Percentiles rank a stretch among this genome's conserved stretches.
phyloP scores from a whole-genome alignment of 257 asterid genomes.

The Jacaranda copaia region DNA sequence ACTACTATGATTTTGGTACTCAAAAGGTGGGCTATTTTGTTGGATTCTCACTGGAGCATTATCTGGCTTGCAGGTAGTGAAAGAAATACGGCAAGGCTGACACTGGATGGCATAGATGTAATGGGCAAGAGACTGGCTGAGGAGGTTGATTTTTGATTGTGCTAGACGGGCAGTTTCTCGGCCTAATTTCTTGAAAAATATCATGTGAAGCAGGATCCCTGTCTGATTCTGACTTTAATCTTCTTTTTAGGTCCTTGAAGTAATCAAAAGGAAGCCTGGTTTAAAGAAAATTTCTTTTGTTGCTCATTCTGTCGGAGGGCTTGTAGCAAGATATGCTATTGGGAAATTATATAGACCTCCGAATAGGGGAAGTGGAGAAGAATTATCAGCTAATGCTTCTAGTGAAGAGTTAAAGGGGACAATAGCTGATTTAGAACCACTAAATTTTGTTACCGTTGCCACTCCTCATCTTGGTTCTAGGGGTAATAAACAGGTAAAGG shows the following conservation, averaged over 20 bases:
- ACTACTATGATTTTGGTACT: background rate
- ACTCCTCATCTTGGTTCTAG: slow-evolving; percentile 89
- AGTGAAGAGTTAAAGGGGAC: slow-evolving; percentile 56
- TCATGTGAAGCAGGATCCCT: background rate
- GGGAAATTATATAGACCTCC: slow-evolving; percentile 67
- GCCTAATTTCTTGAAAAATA: background rate
- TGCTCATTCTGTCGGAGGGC: slow-evolving; percentile 87
- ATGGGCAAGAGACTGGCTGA: slow-evolving; percentile 85
- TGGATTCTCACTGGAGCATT: slow-evolving; percentile 14
- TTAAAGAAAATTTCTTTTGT: slow-evolving; percentile 71
- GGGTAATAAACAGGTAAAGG: slow-evolving; percentile 79
- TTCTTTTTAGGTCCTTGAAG: slow-evolving; percentile 64
- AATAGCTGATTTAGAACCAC: slow-evolving; percentile 72
- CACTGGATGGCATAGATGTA: slow-evolving; percentile 82
- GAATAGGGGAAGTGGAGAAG: slow-evolving; percentile 43
- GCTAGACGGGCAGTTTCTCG: background rate
- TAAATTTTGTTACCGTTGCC: slow-evolving; percentile 77
- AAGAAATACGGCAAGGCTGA: slow-evolving; percentile 64
- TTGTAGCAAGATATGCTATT: slow-evolving; percentile 80
- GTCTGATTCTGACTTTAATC: slow-evolving; percentile 17
- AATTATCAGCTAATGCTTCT: slow-evolving; percentile 40
- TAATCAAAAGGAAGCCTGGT: slow-evolving; percentile 58
- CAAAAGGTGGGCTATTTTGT: slow-evolving; percentile 17
- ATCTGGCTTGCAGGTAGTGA: slow-evolving; percentile 65
- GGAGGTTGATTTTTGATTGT: slow-evolving; percentile 56